Conservation (phyloP, 202 grass and related monocot genomes). For the Brachypodium distachyon region DNA sequence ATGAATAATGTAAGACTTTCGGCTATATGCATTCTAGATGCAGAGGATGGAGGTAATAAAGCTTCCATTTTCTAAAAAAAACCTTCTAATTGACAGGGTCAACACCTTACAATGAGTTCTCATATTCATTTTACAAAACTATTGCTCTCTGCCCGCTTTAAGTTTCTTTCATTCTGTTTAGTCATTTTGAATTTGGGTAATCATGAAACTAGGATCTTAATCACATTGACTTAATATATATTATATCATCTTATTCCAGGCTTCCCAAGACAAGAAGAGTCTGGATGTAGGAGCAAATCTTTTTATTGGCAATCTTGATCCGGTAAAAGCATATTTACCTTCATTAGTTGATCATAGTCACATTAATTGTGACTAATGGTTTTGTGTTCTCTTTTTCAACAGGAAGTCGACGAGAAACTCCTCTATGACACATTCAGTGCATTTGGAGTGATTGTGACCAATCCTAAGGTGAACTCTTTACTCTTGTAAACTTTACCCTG, state of each 20-base stretch:
- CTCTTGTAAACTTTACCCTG: background rate
- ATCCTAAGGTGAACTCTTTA: conserved; percentile 96
- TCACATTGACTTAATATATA: conserved; percentile 11
- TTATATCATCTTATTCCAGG: conserved; percentile 44
- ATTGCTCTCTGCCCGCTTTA: background rate
- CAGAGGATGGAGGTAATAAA: too few relatives aligned
- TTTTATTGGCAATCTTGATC: conserved; percentile 98
- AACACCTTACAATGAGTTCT: background rate
- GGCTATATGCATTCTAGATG: too few relatives aligned
- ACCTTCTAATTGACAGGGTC: background rate
- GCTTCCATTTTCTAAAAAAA: too few relatives aligned
- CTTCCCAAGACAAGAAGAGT: conserved; percentile 99
- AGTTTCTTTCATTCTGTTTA: conserved; percentile 1
- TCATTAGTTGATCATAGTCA: background rate
- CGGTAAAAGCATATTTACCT: conserved; percentile 45
- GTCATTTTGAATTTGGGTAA: background rate
- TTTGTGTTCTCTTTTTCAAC: conserved; percentile 15
- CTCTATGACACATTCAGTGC: conserved; percentile 99
- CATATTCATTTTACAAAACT: background rate
- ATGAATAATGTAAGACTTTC: too few relatives aligned
- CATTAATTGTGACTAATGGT: conserved; percentile 17
- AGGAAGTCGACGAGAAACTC: conserved; percentile 99
- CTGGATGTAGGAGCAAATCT: conserved; percentile 95
- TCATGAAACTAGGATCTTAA: background rate
- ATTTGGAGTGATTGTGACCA: conserved; percentile 95